Conservation (phyloP, 2,329 filamentous ascomycete genomes). For the Biscogniauxia mediterranea region DNA sequence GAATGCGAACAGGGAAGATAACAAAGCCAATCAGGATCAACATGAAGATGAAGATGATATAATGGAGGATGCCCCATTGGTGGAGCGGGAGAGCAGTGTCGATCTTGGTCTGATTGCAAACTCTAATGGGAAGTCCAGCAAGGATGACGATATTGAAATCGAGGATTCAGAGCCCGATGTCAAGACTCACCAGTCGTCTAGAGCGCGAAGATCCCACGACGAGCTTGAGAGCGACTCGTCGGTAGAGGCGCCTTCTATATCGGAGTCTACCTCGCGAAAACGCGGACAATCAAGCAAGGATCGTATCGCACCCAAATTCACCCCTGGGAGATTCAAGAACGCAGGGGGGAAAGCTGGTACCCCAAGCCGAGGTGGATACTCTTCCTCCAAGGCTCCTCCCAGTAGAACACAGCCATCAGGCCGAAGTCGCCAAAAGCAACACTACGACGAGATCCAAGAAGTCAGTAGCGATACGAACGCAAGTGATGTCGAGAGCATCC, state of each 20-base stretch:
- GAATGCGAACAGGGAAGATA: conserved; percentile 2
- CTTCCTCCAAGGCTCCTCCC: not conserved
- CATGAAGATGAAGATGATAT: conserved; percentile 6
- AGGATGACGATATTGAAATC: conserved; percentile 13
- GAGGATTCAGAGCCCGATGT: conserved; percentile 23
- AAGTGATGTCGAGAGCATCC: conserved; percentile 31
- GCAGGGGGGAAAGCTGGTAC: conserved; percentile 1
- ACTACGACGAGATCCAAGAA: conserved; percentile 10
- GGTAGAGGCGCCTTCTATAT: conserved; percentile 7
- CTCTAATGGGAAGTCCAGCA: conserved; percentile 3
- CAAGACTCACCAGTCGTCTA: conserved; percentile 1
- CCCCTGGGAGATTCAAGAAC: conserved; percentile 1
- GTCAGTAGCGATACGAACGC: conserved; percentile 34
- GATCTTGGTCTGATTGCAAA: conserved; percentile 17
- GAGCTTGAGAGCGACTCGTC: conserved; percentile 3
- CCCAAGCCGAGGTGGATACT: conserved; percentile 7
- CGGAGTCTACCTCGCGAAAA: conserved; percentile 3
- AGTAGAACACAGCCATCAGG: not conserved
- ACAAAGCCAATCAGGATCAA: not conserved
- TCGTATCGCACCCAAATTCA: not conserved
- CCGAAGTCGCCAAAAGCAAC: not conserved
- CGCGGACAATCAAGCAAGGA: conserved; percentile 3
- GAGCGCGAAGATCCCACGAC: not conserved
- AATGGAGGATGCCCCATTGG: conserved; percentile 6
- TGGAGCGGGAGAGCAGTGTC: conserved; percentile 12